Percentiles rank a stretch among this genome's conserved stretches.
Conservation (phyloP, 2,329 filamentous ascomycete genomes). For the Fonsecaea erecta region DNA sequence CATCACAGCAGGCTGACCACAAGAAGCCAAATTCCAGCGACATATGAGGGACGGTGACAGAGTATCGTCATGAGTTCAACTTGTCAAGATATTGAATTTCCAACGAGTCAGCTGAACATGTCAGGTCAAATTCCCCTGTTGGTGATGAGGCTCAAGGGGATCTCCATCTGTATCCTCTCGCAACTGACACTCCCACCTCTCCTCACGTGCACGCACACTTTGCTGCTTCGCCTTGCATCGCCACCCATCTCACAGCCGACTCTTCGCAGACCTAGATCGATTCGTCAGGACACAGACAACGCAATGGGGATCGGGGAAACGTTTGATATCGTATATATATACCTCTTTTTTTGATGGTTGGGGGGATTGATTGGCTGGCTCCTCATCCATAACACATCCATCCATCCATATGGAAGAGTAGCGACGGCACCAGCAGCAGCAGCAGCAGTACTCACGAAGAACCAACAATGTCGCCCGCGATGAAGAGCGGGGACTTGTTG, state of each 20-base stretch:
- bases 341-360: too few relatives aligned
- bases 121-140: not conserved
- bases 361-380: too few relatives aligned
- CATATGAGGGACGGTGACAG: too few relatives aligned
- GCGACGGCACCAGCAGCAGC: too few relatives aligned
- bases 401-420: too few relatives aligned
- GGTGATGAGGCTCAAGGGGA: not conserved
- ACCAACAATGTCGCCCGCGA: constrained; percentile 25
- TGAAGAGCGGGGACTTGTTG: constrained; percentile 28
- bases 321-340: not conserved
- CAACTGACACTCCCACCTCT: not conserved
- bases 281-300: not conserved
- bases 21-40: too few relatives aligned
- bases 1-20: too few relatives aligned
- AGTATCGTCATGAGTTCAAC: not conserved
- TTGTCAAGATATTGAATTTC: not conserved
- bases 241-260: not conserved
- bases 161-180: not conserved
- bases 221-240: too few relatives aligned
- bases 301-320: not conserved
- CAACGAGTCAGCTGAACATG: too few relatives aligned
- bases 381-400: too few relatives aligned
- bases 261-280: not conserved
- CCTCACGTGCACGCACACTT: not conserved
- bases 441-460: constrained; percentile 3